These are phyloP conservation scores for Panicum hallii DNA, from an alignment of 202 grass and related monocot genomes.

Conservation along the genomic window DNA sequence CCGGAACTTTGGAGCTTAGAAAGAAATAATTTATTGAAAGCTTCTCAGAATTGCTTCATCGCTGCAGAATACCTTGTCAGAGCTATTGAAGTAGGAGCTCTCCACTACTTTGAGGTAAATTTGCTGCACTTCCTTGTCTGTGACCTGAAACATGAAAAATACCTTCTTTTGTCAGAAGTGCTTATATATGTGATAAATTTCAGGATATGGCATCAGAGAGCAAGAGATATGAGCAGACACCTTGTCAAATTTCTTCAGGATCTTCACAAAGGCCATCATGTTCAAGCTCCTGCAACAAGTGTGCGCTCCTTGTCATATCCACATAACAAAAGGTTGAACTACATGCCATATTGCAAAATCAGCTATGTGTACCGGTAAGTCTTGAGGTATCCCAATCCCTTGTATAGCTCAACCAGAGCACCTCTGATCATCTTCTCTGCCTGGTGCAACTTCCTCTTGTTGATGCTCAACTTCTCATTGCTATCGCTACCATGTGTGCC, in stretches of 20 bases:
- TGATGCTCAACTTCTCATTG: constrained; percentile 63
- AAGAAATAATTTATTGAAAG: constrained; percentile 25
- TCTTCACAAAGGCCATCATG: constrained; percentile 88
- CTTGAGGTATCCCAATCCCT: constrained; percentile 70
- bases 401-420: constrained; percentile 73
- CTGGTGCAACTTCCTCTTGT: constrained; percentile 70
- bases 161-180: constrained; percentile 27
- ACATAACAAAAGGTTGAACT: background rate
- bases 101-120: constrained; percentile 78
- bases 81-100: constrained; percentile 84
- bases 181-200: constrained; percentile 37
- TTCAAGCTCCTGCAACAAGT: constrained; percentile 71
- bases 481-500: constrained; percentile 2
- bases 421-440: constrained; percentile 91
- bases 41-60: background rate
- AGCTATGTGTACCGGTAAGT: constrained; percentile 63
- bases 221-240: constrained; percentile 27
- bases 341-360: background rate
- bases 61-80: constrained; percentile 62
- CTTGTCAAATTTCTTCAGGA: constrained; percentile 90
- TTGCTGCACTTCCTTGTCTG: constrained; percentile 62
- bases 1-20: constrained; percentile 26
- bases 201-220: constrained; percentile 9
- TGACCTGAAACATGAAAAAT: constrained; percentile 56
- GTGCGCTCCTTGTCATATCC: constrained; percentile 28